Evolutionary conservation across 257 asterid species (phyloP), one percentile per base, ranked within the genome.

Genomic region (Primulina huaijiensis): DNA sequence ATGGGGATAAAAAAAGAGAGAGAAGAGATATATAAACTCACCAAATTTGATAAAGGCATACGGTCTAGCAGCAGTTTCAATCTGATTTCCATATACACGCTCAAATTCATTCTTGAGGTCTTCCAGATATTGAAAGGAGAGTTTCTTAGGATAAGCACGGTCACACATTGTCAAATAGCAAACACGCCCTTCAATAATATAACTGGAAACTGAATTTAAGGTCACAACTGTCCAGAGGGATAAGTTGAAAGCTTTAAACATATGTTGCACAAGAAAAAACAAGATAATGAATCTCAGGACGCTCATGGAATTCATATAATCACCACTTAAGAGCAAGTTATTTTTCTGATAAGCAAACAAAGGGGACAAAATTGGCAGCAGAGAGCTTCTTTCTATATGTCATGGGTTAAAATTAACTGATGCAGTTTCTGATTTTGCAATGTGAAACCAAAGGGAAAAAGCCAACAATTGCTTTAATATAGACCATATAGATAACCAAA

Each of bases 21-120:
- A 74, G 73, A 61, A 65, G 31, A 65, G 46, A 61, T 64, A 53
- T n/a, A 55, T 68, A 46, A 53, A 67, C 81, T 76, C 75, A 89
- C 98, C 97, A 81, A 92, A 92, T 79, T 92, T 90, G 76, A 92
- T 92, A 73, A 92, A 92, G 63, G 97, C 97, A 81, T 92, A 92
- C 16, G 98, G 98, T 76, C 98, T 90, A 65, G 95, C 98, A 75
- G 97, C 98, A 68, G 98, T 92, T 84, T 92, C 98, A 37, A 83
- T 87, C 89, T 90, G 97, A 81, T 81, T 87, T 67, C 88, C 95
- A 73, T 88, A 88, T 50, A 83, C 81, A 66, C 84, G 90, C 83
- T 89, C 98, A 77, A 92, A 92, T 81, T 92, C 98, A 77, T 80
- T 92, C 89, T 85, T 90, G 25, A 92, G 90, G 82, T 90, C 98